A percentile compares a stretch with the other conserved stretches of the same genome.
phyloP scores from a whole-genome alignment of 2,329 filamentous ascomycete genomes.

The Drechslerella coelobrocha region DNA sequence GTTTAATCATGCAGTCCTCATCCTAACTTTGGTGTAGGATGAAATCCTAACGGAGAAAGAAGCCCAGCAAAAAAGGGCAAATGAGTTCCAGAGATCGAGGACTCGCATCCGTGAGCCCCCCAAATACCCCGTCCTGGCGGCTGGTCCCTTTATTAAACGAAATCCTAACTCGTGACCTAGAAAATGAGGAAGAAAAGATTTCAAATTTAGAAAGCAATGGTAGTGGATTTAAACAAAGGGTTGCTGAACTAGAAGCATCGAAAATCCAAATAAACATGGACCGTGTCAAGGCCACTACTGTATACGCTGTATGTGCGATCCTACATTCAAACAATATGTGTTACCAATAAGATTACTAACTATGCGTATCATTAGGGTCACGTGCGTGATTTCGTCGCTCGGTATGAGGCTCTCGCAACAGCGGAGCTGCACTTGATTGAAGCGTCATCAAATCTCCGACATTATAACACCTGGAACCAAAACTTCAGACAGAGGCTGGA shows the following conservation, averaged over 20 bases:
- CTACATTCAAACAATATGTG: conserved; percentile 30
- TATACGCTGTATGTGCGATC: conserved; percentile 63
- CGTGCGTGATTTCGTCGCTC: conserved; percentile 67
- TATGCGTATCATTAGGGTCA: conserved; percentile 34
- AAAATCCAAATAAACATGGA: conserved; percentile 30
- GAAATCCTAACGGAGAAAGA: conserved; percentile 60
- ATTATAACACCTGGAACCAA: conserved; percentile 63
- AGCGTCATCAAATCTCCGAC: conserved; percentile 77
- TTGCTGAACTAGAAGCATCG: conserved; percentile 25
- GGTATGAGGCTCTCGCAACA: conserved; percentile 71
- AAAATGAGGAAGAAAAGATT: conserved; percentile 33
- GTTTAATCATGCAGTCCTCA: neutral
- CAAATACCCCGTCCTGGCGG: neutral
- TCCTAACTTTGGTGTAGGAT: conserved; percentile 58
- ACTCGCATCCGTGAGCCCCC: conserved; percentile 23
- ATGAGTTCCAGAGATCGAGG: conserved; percentile 17
- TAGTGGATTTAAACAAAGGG: conserved; percentile 35
- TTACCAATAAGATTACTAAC: neutral
- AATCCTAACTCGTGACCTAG: conserved; percentile 49
- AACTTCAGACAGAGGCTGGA: conserved; percentile 63
- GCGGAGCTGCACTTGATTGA: conserved; percentile 76
- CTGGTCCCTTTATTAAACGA: neutral
- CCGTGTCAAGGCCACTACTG: conserved; percentile 58
- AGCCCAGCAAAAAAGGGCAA: conserved; percentile 12
- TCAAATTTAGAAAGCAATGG: conserved; percentile 35